A percentile compares a stretch with the other conserved stretches of the same genome.
Evolutionary conservation across 306 rosid species (phyloP).

Genomic region (Prunus davidiana): DNA sequence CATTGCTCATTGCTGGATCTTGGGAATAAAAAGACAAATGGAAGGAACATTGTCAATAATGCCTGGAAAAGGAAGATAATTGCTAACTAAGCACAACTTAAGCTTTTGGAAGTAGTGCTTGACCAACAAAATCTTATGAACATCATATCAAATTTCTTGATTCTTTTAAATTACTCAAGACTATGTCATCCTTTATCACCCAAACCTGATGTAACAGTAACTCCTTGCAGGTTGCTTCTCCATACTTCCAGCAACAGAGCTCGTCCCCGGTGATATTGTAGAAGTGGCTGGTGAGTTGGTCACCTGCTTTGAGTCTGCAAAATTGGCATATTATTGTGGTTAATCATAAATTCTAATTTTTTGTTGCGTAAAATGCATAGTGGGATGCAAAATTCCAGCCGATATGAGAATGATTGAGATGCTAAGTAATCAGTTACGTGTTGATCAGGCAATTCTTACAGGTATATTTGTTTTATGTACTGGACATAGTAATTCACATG

Average conservation of each 20-base stretch:
- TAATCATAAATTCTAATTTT: slow-evolving; percentile 13
- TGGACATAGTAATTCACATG: background rate
- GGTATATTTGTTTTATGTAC: slow-evolving; percentile 43
- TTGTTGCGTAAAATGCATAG: slow-evolving; percentile 39
- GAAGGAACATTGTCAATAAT: background rate
- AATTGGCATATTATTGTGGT: slow-evolving; percentile 13
- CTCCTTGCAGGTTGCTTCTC: slow-evolving; percentile 86
- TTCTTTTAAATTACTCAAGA: slow-evolving; percentile 5
- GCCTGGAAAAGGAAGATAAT: background rate
- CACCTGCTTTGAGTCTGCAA: slow-evolving; percentile 22
- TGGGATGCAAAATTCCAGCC: slow-evolving; percentile 99
- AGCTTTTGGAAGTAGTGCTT: background rate
- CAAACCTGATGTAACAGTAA: slow-evolving; percentile 4
- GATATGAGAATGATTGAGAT: slow-evolving; percentile 96
- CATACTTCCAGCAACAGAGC: slow-evolving; percentile 89
- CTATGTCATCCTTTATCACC: background rate
- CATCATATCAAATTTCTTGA: background rate
- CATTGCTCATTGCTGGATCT: background rate
- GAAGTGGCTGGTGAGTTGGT: slow-evolving; percentile 79
- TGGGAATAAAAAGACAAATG: background rate
- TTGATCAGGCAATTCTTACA: slow-evolving; percentile 97
- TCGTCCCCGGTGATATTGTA: slow-evolving; percentile 94
- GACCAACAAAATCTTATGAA: background rate
- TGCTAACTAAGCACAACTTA: background rate
- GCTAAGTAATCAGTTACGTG: slow-evolving; percentile 86